Evolutionary conservation across 2,329 filamentous ascomycete species (phyloP), one percentile per base, ranked within the genome.

Genomic region (Xylariomycetidae sp.): DNA sequence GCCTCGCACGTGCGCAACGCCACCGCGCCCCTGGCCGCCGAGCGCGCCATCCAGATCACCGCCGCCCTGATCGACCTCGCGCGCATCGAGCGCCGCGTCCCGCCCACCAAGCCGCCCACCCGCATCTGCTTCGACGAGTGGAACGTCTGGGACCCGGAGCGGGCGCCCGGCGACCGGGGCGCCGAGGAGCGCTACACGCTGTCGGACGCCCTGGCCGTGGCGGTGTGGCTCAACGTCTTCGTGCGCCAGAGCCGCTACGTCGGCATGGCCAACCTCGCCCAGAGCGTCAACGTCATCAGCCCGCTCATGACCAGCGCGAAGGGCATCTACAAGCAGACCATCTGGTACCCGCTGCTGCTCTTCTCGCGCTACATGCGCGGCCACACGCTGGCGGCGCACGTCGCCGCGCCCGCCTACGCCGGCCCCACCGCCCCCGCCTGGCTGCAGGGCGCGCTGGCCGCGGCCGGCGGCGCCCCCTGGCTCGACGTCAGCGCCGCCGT

Each of bases 81-180:
- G 0, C 69, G 79, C 20, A 79, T 85, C 49, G 79, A 85, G 54
- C 81, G 82, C 56, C 61, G 65, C 25, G 70, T 82, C 0, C 70
- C 79, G 0, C 60, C 69, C 0, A 63, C 65, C 0, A 72, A 79
- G n/a, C 72, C 74, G 4, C 64, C 72, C 4, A 80, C 76, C 29
- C 81, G 71, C 32, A 85, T 89, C 54, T 88, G 83, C 65, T 88
- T 88, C 53, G 84, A 89, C 53, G 83, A 88, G 58, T 88, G 84
- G 84, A 89, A 88, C 54, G 82, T 88, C 7, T 89, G 83, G 83
- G 82, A 86, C 47, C 80, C 82, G 1, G 65, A 70, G 33, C 74
- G 82, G 7, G 82, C 83, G 0, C 80, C 80, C 0, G 84, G 84
- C 12, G 76, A 82, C 47, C 57, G 72, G 39, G 84, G 84, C 12